Evolutionary conservation across 2,329 filamentous ascomycete genomes (phyloP), one percentile per base, ranked within the genome.

Genomic region (Amesomyces nigricolor): DNA sequence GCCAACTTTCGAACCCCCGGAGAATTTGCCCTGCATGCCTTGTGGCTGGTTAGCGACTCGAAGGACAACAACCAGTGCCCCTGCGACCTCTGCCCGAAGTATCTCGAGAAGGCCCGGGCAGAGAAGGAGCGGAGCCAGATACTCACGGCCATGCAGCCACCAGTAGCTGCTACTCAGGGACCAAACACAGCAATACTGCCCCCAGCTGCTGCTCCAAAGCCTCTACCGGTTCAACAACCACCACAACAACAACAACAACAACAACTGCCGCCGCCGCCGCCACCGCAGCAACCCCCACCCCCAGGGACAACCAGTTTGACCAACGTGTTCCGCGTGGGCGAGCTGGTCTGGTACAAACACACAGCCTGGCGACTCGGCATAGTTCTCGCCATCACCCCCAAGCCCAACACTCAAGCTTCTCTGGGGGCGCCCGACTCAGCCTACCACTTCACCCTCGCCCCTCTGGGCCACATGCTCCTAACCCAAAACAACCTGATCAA

Each of bases 21-120:
- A 54, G 78, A 81, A 59, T 79, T 81, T 56, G 75, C 73, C 4
- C 67, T 78, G 8, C 78, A 81, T 58, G 59, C 78, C 22, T 69
- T 81, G 47, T 81, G 78, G 77, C 72, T 81, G 2, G 67, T 77
- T 7, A 77, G 77, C 30, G 63, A 67, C 14, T 79, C 77, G 13
- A 69, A 66, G 57, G 74, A 78, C 61, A 75, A 76, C 46, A 70
- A 63, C 44, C 75, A 79, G 58, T 81, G 78, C 64, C 77, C 75
- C 50, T 81, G 78, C 58, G 71, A 75, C 11, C 73, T 78, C 47
- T 80, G 78, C 65, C 57, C 62, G 7, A 65, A 63, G 44, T 64
- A 67, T 62, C 58, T 68, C 13, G 63, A 63, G 47, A 57, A 35
- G 17, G 30, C 14, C 26, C 44, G 17, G 32, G 5, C 13, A 3